Evolutionary conservation across 805 yeast genomes (phyloP), one percentile per base, ranked within the genome.

Genomic region (Candida germanica): DNA sequence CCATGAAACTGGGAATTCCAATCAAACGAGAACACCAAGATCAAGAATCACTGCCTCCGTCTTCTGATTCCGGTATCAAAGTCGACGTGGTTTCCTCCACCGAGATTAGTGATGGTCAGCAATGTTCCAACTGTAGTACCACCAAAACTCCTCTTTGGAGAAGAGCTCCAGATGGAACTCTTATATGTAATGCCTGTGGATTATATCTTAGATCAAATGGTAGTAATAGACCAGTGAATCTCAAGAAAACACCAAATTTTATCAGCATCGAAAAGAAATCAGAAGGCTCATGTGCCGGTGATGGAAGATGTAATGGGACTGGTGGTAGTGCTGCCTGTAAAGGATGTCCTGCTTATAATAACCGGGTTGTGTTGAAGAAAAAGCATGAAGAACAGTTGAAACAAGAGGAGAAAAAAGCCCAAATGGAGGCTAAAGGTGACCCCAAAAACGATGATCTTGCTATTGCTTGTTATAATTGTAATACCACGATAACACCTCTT

Each of bases 261-360:
- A 68, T 76, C 1, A 48, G 68, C 3, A 50, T 75, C n/a, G 51
- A 61, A 9, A 56, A 61, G 26, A 53, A 46, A n/a, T 61, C 64
- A 19, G 63, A 54, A 26, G 88, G 87, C 2, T 67, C 80, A 4
- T 83, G 89, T 48, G 73, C 79, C 23, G 89, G 89, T 2, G 81
- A 79, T 46, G 88, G 95, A 4, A 71, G 79, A 40, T 86, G 95
- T 57, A 85, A 86, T 50, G 95, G 95, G 3, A 85, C 89, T 3
- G 95, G 95, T 5, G 95, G 95, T 1, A 60, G 87, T 2, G 70
- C 71, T 5, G 87, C 87, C 3, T 86, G 95, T 57, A 69, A 76
- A 44, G 88, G 89, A 2, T 86, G 95, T 53, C 93, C 95, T 2
- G 86, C 93, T 4, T 84, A 58, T 53, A 85, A 86, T 54, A 87